These are phyloP conservation scores for Rhizopogon roseolus DNA, from an alignment of 768 basidiomycete genomes.

Conservation along the genomic window DNA sequence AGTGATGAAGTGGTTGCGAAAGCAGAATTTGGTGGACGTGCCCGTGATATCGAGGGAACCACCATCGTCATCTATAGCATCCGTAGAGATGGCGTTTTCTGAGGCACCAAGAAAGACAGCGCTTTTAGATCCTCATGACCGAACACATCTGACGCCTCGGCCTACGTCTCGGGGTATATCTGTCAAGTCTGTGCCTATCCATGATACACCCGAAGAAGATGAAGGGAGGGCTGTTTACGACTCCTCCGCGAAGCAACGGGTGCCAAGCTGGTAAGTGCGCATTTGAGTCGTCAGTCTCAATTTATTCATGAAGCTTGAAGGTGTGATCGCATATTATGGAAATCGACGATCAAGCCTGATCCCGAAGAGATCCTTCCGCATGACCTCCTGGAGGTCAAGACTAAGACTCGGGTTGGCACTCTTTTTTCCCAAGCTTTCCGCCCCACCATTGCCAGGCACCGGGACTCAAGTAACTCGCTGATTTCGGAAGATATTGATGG, in stretches of 20 bases:
- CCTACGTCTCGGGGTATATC: constrained; percentile 25
- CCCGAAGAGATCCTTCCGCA: constrained; percentile 37
- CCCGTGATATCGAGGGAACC: constrained; percentile 21
- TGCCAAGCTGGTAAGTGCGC: constrained; percentile 70
- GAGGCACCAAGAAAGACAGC: constrained; percentile 1
- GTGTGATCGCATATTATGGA: constrained; percentile 86
- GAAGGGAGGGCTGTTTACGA: constrained; percentile 71
- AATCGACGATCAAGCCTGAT: constrained; percentile 56
- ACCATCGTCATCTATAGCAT: constrained; percentile 17
- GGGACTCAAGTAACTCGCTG: constrained; percentile 31
- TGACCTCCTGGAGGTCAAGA: constrained; percentile 22
- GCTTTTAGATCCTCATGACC: constrained; percentile 17
- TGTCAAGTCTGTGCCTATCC: constrained; percentile 22
- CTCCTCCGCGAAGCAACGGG: constrained; percentile 74
- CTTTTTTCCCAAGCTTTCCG: constrained; percentile 52
- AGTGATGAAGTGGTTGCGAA: constrained; percentile 25
- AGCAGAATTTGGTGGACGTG: constrained; percentile 19
- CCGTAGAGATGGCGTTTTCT: constrained; percentile 19
- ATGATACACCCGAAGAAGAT: constrained; percentile 32
- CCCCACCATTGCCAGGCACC: constrained; percentile 40
- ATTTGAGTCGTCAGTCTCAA: not conserved
- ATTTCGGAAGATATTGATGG: constrained; percentile 16
- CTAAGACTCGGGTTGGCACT: constrained; percentile 46
- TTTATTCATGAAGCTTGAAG: constrained; percentile 27
- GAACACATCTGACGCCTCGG: constrained; percentile 16